Conservation (phyloP, 176 grass and related monocot genomes). For the Ananas comosus region DNA sequence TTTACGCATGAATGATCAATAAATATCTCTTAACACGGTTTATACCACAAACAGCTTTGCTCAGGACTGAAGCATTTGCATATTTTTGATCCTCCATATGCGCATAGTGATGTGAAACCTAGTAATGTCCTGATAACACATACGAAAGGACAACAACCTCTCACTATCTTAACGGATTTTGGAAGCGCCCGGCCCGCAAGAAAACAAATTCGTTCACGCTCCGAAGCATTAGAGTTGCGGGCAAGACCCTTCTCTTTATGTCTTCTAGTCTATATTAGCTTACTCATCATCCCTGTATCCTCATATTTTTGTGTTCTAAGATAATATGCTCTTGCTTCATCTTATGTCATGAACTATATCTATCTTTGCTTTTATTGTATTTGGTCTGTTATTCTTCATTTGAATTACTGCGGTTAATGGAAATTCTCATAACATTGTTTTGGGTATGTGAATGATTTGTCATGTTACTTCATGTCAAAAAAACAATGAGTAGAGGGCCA, state of each 20-base stretch:
- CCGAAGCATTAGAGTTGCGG: constrained; percentile 76
- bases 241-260: constrained; percentile 13
- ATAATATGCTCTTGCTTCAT: too few relatives aligned
- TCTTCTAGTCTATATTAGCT: not conserved
- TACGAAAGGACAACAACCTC: constrained; percentile 44
- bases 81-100: constrained; percentile 79
- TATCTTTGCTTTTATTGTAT: too few relatives aligned
- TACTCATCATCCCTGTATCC: too few relatives aligned
- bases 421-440: too few relatives aligned
- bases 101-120: constrained; percentile 94
- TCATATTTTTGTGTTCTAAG: too few relatives aligned
- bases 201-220: constrained; percentile 69
- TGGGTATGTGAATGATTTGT: too few relatives aligned
- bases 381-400: too few relatives aligned
- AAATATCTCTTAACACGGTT: constrained; percentile 15
- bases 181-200: constrained; percentile 76
- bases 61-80: constrained; percentile 94
- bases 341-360: too few relatives aligned
- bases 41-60: constrained; percentile 47
- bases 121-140: constrained; percentile 84
- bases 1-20: not conserved
- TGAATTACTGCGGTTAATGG: too few relatives aligned
- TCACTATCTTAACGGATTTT: constrained; percentile 93
- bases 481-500: too few relatives aligned
- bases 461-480: too few relatives aligned